Base-by-base conservation (phyloP, 2,329 filamentous ascomycete species). In the Diaporthe sp. region DNA sequence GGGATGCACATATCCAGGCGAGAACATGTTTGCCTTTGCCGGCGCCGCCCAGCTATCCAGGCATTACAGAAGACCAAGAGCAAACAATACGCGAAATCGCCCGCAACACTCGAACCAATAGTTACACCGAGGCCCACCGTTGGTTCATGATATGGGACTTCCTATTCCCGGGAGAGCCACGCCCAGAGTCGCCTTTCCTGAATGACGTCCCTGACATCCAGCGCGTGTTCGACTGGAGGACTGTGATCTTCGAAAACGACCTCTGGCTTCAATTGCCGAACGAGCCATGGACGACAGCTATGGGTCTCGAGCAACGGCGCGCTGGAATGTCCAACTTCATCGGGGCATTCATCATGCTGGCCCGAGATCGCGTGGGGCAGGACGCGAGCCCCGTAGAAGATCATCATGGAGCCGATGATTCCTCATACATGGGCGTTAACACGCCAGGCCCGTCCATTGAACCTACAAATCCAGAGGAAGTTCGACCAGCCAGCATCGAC, bases 111-210 rank as follows among this genome's bases (percentile, higher is more conserved):
- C 63, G 63, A 22, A 37, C 30, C 3, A 35, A n/a, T 4, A 17
- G 39, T 1, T 35, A 25, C 35, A 37, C 4, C 12, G 47, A 37
- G 22, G 32, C 37, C 6, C 44, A 51, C 6, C 63, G 63, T 19
- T 68, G 63, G 63, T 68, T 19, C 30, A 9, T 39, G 47, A 68
- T 68, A 35, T 68, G 63, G 63, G 63, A 68, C 2, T 13, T 27
- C 3, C 22, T 68, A 1, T 68, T 68, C 4, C 63, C 63, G n/a
- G 63, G 63, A 22, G 63, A 53, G 32, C 1, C 8, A 22, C 63
- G 32, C 13, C 63, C 63, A 37, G 44, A 6, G 1, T 51, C 32
- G 17, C 63, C 63, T 1, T 68, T 51, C 47, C 47, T 68, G 12
- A 10, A 22, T 8, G 42, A 68, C 2, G 5, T 25, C 10, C 42